Percentiles rank a stretch among this genome's conserved stretches.
Conservation (phyloP, 2,329 filamentous ascomycete species). For the Raffaelea ambrosiae region DNA sequence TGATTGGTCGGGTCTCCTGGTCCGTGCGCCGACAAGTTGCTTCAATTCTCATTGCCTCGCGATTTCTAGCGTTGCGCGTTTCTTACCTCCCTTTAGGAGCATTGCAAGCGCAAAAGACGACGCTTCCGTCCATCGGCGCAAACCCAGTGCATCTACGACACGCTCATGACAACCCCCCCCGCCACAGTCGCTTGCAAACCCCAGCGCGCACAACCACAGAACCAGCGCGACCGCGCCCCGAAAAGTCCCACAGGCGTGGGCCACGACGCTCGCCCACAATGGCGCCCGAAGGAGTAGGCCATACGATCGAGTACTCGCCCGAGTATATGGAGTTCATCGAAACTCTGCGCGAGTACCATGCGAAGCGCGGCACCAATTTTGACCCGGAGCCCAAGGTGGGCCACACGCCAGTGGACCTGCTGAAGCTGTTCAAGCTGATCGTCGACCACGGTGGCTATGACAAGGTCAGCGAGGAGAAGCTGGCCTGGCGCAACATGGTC, state of each 20-base stretch:
- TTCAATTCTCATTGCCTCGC: constrained; percentile 9
- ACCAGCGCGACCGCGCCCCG: too few species aligned
- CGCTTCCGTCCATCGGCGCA: neutral
- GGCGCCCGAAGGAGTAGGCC: constrained; percentile 11
- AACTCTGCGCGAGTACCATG: constrained; percentile 64
- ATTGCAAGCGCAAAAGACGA: constrained; percentile 2
- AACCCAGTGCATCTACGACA: too few species aligned
- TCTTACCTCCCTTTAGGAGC: constrained; percentile 11
- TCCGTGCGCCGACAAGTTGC: neutral
- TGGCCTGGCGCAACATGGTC: constrained; percentile 76
- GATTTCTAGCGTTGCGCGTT: constrained; percentile 12
- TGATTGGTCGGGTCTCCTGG: constrained; percentile 5
- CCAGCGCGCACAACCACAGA: too few species aligned
- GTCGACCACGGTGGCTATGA: constrained; percentile 77
- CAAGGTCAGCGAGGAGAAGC: constrained; percentile 71
- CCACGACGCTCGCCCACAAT: constrained; percentile 1
- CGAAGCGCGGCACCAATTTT: constrained; percentile 68
- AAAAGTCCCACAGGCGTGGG: neutral
- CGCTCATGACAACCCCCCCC: too few species aligned
- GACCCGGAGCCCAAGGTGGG: constrained; percentile 78
- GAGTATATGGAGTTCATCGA: constrained; percentile 76
- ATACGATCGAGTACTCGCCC: constrained; percentile 48
- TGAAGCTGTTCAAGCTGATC: constrained; percentile 71
- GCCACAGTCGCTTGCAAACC: too few species aligned
- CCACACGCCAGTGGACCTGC: constrained; percentile 64